Percentiles rank a stretch among this genome's conserved stretches.
Evolutionary conservation across 345 rosid genomes (phyloP).

Genomic region (Eucalyptus sideroxylon): DNA sequence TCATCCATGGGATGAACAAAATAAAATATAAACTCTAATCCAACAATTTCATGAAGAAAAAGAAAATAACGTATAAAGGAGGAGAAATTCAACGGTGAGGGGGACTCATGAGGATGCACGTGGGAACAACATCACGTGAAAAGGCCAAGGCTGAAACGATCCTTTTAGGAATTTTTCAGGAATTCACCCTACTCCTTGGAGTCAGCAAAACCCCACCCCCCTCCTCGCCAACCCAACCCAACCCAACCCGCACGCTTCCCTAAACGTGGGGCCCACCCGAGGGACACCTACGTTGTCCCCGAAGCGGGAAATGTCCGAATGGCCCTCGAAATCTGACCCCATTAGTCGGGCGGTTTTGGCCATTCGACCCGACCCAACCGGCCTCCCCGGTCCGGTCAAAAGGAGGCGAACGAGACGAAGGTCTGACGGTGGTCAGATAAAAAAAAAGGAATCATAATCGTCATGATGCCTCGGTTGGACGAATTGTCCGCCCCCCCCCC

Average conservation of each 20-base stretch:
- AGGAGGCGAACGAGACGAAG: neutral
- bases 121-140: neutral
- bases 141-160: neutral
- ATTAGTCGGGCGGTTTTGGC: neutral
- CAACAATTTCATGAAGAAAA: neutral
- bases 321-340: neutral
- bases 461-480: conserved; percentile 20
- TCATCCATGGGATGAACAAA: neutral
- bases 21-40: neutral
- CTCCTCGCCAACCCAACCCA: neutral
- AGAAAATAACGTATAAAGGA: neutral
- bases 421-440: neutral
- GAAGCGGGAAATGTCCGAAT: neutral
- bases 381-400: neutral
- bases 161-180: neutral
- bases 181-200: neutral
- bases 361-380: neutral
- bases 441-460: neutral
- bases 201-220: neutral
- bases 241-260: neutral
- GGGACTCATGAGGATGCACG: neutral
- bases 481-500: neutral
- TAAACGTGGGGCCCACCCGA: neutral
- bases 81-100: neutral
- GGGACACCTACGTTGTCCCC: neutral